Conservation (phyloP, 768 basidiomycete species). For the Amyloporia xantha region DNA sequence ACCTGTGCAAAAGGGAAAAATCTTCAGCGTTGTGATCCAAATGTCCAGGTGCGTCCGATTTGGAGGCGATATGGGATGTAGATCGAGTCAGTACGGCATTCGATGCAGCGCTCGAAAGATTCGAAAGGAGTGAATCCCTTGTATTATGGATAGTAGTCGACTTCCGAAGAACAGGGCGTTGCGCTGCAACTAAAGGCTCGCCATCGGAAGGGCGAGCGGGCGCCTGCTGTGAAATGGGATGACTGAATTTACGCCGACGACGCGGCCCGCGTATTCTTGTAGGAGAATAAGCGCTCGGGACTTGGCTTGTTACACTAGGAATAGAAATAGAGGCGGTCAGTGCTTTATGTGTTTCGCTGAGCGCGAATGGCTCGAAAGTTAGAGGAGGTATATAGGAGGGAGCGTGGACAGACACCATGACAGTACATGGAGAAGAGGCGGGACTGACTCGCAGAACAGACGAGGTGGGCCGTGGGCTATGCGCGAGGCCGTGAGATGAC, state of each 20-base stretch:
- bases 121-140: not conserved
- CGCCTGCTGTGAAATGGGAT: not conserved
- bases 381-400: conserved; percentile 2
- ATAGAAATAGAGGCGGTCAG: not conserved
- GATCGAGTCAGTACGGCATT: not conserved
- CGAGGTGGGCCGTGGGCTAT: not conserved
- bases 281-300: not conserved
- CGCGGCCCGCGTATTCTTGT: conserved; percentile 3
- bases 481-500: not conserved
- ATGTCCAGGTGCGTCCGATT: not conserved
- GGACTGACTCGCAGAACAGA: not conserved
- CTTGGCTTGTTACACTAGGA: not conserved
- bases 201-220: not conserved
- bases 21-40: not conserved
- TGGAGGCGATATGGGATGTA: not conserved
- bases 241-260: not conserved
- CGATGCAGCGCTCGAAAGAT: not conserved
- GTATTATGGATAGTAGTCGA: not conserved
- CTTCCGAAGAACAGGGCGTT: not conserved
- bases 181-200: not conserved
- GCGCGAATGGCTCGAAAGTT: conserved; percentile 3
- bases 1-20: not conserved
- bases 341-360: not conserved
- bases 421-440: conserved; percentile 1
- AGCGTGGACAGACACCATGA: conserved; percentile 5